A percentile compares a stretch with the other conserved stretches of the same genome.
phyloP scores from a whole-genome alignment of 2,329 filamentous ascomycete species.

The Elsinoe batatas region DNA sequence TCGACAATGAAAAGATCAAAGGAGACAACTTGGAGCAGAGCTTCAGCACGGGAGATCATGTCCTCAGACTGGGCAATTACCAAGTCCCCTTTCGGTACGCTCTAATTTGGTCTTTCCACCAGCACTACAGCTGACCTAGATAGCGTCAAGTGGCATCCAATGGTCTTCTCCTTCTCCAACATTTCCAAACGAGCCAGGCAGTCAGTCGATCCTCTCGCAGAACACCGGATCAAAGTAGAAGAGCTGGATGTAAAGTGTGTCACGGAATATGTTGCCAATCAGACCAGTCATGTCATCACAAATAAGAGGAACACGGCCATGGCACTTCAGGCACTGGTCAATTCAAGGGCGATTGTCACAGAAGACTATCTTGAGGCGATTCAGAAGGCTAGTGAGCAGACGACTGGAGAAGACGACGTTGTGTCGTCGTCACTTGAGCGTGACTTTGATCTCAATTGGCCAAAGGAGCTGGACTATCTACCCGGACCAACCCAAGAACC shows the following conservation, averaged over 20 bases:
- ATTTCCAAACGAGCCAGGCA: conserved; percentile 47
- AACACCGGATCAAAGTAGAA: conserved; percentile 59
- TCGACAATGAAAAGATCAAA: conserved; percentile 61
- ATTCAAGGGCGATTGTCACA: conserved; percentile 67
- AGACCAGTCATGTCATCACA: conserved; percentile 80
- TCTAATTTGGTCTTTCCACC: not conserved
- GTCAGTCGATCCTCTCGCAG: conserved; percentile 42
- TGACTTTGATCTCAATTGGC: conserved; percentile 74
- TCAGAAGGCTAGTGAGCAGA: conserved; percentile 40
- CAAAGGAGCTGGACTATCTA: conserved; percentile 59
- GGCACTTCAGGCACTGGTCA: conserved; percentile 75
- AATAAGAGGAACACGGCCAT: conserved; percentile 85
- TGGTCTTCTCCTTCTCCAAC: conserved; percentile 73
- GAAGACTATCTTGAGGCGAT: conserved; percentile 65
- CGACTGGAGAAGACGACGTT: conserved; percentile 13
- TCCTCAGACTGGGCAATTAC: conserved; percentile 63
- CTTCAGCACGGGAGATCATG: conserved; percentile 50
- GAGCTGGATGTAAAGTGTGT: conserved; percentile 82
- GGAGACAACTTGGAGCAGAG: conserved; percentile 44
- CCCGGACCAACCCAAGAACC: conserved; percentile 70
- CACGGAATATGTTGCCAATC: conserved; percentile 56
- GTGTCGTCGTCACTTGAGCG: conserved; percentile 52
- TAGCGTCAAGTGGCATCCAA: conserved; percentile 68
- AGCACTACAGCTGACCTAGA: not conserved
- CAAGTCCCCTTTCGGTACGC: conserved; percentile 50